Base-by-base conservation (phyloP, 495 filamentous ascomycete genomes). In the Echria macrotheca region DNA sequence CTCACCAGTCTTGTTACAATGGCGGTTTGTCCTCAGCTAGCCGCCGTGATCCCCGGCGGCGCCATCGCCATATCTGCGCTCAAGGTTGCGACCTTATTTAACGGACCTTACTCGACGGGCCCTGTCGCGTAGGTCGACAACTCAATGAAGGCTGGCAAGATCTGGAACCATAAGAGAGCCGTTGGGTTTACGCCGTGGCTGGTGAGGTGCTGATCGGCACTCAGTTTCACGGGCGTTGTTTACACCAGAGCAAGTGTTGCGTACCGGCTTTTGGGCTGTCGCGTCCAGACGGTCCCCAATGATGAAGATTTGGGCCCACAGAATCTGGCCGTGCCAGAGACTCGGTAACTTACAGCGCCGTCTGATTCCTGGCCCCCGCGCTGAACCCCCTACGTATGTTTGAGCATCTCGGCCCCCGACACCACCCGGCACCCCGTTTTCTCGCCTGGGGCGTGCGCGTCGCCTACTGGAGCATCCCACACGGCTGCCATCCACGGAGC, bases 381-480 rank as follows among this genome's bases (percentile, higher is more conserved):
- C 33, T 14, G 33, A 37, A 14, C 33, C 33, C 33, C 33, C 33
- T 14, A 37, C 33, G 7, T 37, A n/a, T 37, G 7, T 37, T 37
- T 37, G 33, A 37, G 33, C 15, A 37, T 37, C 33, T 37, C 33
- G 33, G 33, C 33, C 33, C n/a, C 15, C 33, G 33, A 37, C 15
- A 14, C 33, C 7, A 37, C 33, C 7, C 33, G 14, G 15, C 33
- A 6, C 15, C 33, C 33, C 8, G 7, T 37, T 14, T 6, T 14
- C 5, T 14, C 33, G 33, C 33, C 33, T 14, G 33, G 15, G 33
- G 15, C 7, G 33, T 37, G 33, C 33, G 33, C 33, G 15, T 37
- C 33, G 33, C 33, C 33, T 14, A 14, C 33, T 14, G 15, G 33
- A 6, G 33, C 33, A 6, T 8, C 7, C 9, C 33, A 37, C 33